Evolutionary conservation across 805 yeast species (phyloP).

Genomic region (Babjeviella inositovora): DNA sequence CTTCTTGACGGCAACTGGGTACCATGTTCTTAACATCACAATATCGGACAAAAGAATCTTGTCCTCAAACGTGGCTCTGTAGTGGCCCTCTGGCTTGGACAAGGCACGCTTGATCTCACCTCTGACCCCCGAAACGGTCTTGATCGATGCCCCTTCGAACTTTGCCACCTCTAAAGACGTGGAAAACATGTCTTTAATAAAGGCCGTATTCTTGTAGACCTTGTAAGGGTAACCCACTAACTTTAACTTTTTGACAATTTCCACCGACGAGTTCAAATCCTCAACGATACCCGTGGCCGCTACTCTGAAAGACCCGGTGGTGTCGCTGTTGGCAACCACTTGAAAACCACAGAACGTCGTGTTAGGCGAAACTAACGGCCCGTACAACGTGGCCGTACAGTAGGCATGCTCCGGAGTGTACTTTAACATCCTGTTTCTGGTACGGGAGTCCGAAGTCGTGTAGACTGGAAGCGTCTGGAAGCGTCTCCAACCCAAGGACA

Average conservation of each 20-base stretch:
- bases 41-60: slow-evolving; percentile 84
- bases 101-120: slow-evolving; percentile 96
- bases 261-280: slow-evolving; percentile 79
- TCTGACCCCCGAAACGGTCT: slow-evolving; percentile 92
- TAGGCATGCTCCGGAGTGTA: slow-evolving; percentile 97
- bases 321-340: slow-evolving; percentile 65
- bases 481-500: slow-evolving; percentile 96
- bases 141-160: slow-evolving; percentile 94
- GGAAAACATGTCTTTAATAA: slow-evolving; percentile 91
- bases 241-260: slow-evolving; percentile 90
- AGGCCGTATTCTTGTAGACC: slow-evolving; percentile 90
- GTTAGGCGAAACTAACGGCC: slow-evolving; percentile 94
- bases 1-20: slow-evolving; percentile 79
- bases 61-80: slow-evolving; percentile 94
- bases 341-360: slow-evolving; percentile 96
- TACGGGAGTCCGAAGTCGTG: slow-evolving; percentile 93
- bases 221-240: slow-evolving; percentile 91
- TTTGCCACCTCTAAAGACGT: slow-evolving; percentile 90
- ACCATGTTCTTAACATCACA: slow-evolving; percentile 88
- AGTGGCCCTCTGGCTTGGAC: slow-evolving; percentile 88
- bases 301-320: slow-evolving; percentile 83
- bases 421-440: slow-evolving; percentile 94
- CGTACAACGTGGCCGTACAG: slow-evolving; percentile 91
- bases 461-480: slow-evolving; percentile 93
- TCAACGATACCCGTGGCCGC: slow-evolving; percentile 95